A percentile compares a stretch with the other conserved stretches of the same genome.
Evolutionary conservation across 306 rosid species (phyloP).

Genomic region (Rosa lucieae): DNA sequence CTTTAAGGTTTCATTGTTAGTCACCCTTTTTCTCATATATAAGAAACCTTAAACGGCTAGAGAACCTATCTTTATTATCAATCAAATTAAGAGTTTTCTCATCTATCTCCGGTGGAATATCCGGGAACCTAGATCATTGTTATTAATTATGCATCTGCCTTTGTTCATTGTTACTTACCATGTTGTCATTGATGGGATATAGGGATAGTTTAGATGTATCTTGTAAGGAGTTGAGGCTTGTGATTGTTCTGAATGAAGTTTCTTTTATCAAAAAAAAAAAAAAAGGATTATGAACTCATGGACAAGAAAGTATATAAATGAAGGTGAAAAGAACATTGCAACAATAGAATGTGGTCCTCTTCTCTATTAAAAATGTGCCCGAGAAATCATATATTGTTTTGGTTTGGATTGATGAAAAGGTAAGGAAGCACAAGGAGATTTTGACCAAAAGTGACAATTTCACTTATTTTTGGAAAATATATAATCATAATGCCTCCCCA

Average conservation of each 20-base stretch:
- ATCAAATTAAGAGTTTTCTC: too few species aligned
- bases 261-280: too few species aligned
- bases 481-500: slow-evolving; percentile 17
- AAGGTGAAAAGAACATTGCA: not conserved
- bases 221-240: not conserved
- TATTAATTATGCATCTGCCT: too few species aligned
- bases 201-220: not conserved
- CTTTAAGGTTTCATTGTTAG: too few species aligned
- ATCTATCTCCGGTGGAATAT: too few species aligned
- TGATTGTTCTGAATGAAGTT: not conserved
- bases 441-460: slow-evolving; percentile 22
- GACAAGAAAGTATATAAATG: not conserved
- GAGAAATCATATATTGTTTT: slow-evolving; percentile 7
- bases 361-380: not conserved
- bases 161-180: too few species aligned
- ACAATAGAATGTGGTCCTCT: not conserved
- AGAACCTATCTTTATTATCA: too few species aligned
- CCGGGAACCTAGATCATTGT: too few species aligned
- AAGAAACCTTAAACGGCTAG: too few species aligned
- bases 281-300: not conserved
- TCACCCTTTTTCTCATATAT: too few species aligned
- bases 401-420: not conserved
- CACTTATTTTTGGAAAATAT: not conserved
- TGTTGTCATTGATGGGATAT: not conserved
- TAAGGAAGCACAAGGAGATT: not conserved